These are phyloP conservation scores for Potentilla sterilis DNA, from an alignment of 306 rosid genomes.

Conservation along the genomic window DNA sequence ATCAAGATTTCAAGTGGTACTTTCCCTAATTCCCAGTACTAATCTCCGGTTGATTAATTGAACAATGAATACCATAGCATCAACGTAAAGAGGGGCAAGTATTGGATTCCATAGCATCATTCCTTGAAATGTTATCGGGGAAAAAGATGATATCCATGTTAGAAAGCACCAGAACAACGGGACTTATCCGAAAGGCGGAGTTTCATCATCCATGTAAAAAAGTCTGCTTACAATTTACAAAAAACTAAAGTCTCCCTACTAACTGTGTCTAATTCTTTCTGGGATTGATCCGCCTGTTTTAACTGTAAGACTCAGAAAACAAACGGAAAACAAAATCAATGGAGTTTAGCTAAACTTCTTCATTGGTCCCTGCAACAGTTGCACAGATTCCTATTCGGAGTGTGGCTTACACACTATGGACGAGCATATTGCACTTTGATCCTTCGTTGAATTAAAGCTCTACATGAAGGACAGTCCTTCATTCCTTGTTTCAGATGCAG, in stretches of 20 bases:
- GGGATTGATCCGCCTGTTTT: neutral
- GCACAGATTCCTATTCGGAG: neutral
- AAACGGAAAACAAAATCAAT: conserved; percentile 8
- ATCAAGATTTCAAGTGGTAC: too few species aligned
- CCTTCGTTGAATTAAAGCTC: conserved; percentile 47
- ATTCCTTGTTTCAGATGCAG: conserved; percentile 66
- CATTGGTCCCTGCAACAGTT: neutral
- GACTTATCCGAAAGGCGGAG: neutral
- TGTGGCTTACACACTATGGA: conserved; percentile 1
- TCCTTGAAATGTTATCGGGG: neutral
- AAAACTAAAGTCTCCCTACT: conserved; percentile 1
- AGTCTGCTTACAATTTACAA: conserved; percentile 1
- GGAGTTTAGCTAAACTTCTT: neutral
- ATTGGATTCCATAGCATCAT: neutral
- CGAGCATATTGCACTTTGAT: conserved; percentile 42
- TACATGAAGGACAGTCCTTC: conserved; percentile 74
- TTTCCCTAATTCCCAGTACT: too few species aligned
- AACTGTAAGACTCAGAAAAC: neutral
- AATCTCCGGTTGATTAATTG: neutral
- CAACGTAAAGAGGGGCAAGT: neutral
- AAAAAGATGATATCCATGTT: neutral
- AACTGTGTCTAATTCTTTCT: conserved; percentile 11
- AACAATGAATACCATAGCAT: neutral
- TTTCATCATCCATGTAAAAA: neutral
- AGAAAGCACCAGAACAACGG: neutral